Base-by-base conservation (phyloP, 495 filamentous ascomycete genomes). In the Penicillium subrubescens region DNA sequence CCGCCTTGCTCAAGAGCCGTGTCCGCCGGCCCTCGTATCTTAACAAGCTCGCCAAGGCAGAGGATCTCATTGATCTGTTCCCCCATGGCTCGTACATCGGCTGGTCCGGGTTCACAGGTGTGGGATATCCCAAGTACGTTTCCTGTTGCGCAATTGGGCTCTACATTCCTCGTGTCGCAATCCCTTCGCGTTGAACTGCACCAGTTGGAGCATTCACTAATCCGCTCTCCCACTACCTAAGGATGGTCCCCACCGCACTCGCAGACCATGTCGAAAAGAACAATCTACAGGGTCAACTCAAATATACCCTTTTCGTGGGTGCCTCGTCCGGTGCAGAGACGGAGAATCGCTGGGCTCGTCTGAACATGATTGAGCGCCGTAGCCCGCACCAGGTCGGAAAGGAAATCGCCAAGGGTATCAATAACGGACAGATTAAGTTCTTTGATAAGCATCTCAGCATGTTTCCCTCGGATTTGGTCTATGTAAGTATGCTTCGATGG, bases 191-290 rank as follows among this genome's bases (percentile, higher is more conserved):
- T 51, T 15, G 25, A n/a, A 52, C 29, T 52, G 5, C 53, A 56
- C 23, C 31, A 56, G 8, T 12, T 25, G 25, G 11, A 19, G 56
- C 7, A 21, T 33, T 14, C 4, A 52, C 46, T 62, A 37, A 62
- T 33, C 12, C n/a, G 2, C 3, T 6, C 12, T 35, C 15, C 6
- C 43, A 34, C 12, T 12, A 27, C 25, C 25, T 27, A 31, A 95
- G 91, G 77, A 93, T 90, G 79, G 86, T 95, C 57, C 93, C 93
- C 17, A 91, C 88, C 11, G 92, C 90, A 67, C 81, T 97, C 31
- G 93, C 93, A 56, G 90, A 96, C 73, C 89, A 96, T 73, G 92
- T 97, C 67, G 92, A 97, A 77, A 89, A 91, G 80, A 97, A 97
- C 75, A 86, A 85, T 63, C 84, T 96, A 1, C 87, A 97, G 74